phyloP scores from a whole-genome alignment of 2,329 filamentous ascomycete genomes.

The Penicillium paneum region DNA sequence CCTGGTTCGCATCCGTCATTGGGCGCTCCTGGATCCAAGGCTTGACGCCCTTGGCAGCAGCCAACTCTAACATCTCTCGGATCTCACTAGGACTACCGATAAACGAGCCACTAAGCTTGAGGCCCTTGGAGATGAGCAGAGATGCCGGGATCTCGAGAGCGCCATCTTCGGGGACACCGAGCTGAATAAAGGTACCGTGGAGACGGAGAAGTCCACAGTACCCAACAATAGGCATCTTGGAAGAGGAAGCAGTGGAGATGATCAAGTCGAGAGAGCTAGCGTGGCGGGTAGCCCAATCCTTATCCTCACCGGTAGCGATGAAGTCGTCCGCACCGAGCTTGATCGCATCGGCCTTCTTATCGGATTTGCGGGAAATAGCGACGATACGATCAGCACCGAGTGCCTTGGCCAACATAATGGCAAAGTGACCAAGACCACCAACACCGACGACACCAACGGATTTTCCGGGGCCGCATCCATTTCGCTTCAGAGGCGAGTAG shows the following conservation, averaged over 20 bases:
- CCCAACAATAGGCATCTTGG: conserved; percentile 36
- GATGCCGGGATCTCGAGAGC: conserved; percentile 54
- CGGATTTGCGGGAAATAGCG: conserved; percentile 51
- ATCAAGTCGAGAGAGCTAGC: conserved; percentile 53
- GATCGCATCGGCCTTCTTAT: conserved; percentile 53
- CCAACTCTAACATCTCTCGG: conserved; percentile 44
- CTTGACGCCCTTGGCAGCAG: conserved; percentile 37
- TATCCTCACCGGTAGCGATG: conserved; percentile 56
- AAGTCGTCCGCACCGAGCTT: conserved; percentile 55
- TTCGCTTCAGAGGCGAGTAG: conserved; percentile 64
- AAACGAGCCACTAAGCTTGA: conserved; percentile 48
- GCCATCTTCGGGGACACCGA: conserved; percentile 62
- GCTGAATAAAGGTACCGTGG: conserved; percentile 51
- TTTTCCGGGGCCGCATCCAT: conserved; percentile 67
- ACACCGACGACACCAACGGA: conserved; percentile 67
- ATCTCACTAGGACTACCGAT: conserved; percentile 43
- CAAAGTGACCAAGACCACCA: conserved; percentile 71
- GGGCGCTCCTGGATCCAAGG: conserved; percentile 42
- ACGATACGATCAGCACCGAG: conserved; percentile 59
- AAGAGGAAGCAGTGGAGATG: conserved; percentile 54
- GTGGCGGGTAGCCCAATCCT: conserved; percentile 51
- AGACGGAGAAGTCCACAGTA: conserved; percentile 19
- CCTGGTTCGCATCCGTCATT: conserved; percentile 45
- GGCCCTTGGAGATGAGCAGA: conserved; percentile 51
- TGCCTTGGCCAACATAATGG: conserved; percentile 65